phyloP scores from a whole-genome alignment of 495 filamentous ascomycete species.

The Lichenothelia convexa region DNA sequence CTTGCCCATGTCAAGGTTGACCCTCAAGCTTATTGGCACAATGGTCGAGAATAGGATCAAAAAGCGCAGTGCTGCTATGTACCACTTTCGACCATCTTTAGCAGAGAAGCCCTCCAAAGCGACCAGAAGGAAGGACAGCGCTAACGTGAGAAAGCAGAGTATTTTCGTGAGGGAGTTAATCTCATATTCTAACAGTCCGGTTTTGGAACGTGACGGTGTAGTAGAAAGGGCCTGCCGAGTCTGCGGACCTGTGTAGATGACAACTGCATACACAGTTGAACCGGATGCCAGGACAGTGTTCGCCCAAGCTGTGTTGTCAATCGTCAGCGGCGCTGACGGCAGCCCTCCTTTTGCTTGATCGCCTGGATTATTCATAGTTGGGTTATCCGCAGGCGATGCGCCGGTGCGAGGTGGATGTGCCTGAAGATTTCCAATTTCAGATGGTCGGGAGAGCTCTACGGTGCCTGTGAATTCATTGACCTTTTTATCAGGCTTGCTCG shows the following conservation, averaged over 20 bases:
- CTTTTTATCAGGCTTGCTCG: conserved; percentile 71
- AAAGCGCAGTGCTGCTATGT: conserved; percentile 87
- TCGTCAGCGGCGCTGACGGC: conserved; percentile 42
- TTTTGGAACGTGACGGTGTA: conserved; percentile 76
- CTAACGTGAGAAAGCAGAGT: conserved; percentile 69
- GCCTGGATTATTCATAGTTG: neutral
- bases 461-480: conserved; percentile 91
- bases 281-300: conserved; percentile 94
- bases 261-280: conserved; percentile 65
- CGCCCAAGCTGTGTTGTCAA: conserved; percentile 97
- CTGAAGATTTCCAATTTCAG: too few species aligned
- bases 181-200: conserved; percentile 81
- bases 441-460: conserved; percentile 44
- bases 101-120: conserved; percentile 64
- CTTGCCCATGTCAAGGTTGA: conserved; percentile 96
- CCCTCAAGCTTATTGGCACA: conserved; percentile 87
- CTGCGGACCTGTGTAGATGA: conserved; percentile 88
- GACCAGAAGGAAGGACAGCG: conserved; percentile 78
- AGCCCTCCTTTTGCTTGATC: neutral
- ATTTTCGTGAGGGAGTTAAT: conserved; percentile 99
- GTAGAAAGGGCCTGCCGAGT: conserved; percentile 91
- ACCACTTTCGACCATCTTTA: conserved; percentile 52
- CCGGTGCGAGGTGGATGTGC: conserved; percentile 17
- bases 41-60: conserved; percentile 97
- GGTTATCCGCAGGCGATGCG: neutral